Conservation (phyloP, 2,329 filamentous ascomycete genomes). For the Fusarium sp. region DNA sequence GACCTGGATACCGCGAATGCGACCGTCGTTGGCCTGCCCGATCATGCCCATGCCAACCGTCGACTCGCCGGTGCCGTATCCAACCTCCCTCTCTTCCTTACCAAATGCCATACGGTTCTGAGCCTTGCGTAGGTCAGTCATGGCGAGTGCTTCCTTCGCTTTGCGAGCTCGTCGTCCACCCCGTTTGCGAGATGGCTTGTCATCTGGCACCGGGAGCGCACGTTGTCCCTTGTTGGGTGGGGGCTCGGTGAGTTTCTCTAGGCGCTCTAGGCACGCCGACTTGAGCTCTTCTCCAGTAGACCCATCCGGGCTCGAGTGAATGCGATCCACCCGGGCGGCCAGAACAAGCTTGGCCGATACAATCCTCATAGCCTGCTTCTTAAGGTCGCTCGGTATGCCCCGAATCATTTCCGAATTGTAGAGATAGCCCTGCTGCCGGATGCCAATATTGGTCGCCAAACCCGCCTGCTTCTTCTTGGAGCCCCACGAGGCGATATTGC, state of each 20-base stretch:
- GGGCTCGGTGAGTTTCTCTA: conserved; percentile 94
- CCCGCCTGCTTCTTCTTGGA: conserved; percentile 90
- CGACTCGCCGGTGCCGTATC: conserved; percentile 88
- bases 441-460: conserved; percentile 91
- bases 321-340: conserved; percentile 91
- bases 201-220: conserved; percentile 92
- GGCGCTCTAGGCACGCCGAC: conserved; percentile 84
- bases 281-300: conserved; percentile 87
- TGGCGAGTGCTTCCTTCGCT: conserved; percentile 95
- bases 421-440: conserved; percentile 93
- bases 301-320: conserved; percentile 86
- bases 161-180: conserved; percentile 92
- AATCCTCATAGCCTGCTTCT: conserved; percentile 94
- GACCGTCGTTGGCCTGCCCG: conserved; percentile 88
- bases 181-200: conserved; percentile 94
- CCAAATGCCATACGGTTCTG: conserved; percentile 98
- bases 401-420: conserved; percentile 93
- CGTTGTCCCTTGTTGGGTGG: conserved; percentile 90
- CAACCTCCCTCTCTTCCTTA: conserved; percentile 94
- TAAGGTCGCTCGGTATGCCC: conserved; percentile 87
- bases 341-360: conserved; percentile 94
- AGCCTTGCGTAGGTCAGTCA: conserved; percentile 96
- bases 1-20: conserved; percentile 89
- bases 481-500: conserved; percentile 92
- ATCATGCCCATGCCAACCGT: conserved; percentile 97